Base-by-base conservation (phyloP, 108 stramenopile species). In the Nitzschia sp. region DNA sequence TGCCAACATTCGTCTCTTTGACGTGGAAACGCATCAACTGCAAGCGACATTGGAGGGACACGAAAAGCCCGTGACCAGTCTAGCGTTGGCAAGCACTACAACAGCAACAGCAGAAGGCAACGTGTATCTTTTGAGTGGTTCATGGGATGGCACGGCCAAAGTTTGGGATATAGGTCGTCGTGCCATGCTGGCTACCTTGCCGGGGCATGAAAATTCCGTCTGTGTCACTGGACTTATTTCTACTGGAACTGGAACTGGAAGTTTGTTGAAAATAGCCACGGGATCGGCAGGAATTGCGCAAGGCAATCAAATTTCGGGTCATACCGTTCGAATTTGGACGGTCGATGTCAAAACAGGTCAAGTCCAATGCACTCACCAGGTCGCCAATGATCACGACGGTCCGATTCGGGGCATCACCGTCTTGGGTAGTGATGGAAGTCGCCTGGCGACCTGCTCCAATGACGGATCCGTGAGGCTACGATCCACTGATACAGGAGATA, bases 381-480 rank as follows among this genome's bases (percentile, higher is more conserved):
- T 90, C 13, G 73, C 81, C 46, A 76, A 92, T 57, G 93, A 94
- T 75, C 93, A 94, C 64, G 71, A 83, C 1, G 89, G 93, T 30
- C 90, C 93, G 33, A 92, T 94, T 50, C 83, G 93, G 9, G 87
- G 84, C 62, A 80, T 96, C 11, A 27, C 35, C 13, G 60, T 41
- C 25, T 86, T 91, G 41, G 82, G 82, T 41, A 17, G 58, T 2
- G 64, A 66, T 35, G 81, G 81, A 0, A 71, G 80, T 56, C 47
- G 55, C 11, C 63, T 98, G 9, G 90, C 91, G 23, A 88, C 97
- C 0, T 97, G 94, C 35, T 89, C 85, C 38, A 93, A 95, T 30
- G 98, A 98, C 73, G 96, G 96, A 17, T 95, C 96, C 5, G 92
- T 97, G 17, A 80, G 92, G 67, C 53, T 98, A 4, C 93, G 98